Conservation (phyloP, 495 filamentous ascomycete genomes). For the Neurospora sp. region DNA sequence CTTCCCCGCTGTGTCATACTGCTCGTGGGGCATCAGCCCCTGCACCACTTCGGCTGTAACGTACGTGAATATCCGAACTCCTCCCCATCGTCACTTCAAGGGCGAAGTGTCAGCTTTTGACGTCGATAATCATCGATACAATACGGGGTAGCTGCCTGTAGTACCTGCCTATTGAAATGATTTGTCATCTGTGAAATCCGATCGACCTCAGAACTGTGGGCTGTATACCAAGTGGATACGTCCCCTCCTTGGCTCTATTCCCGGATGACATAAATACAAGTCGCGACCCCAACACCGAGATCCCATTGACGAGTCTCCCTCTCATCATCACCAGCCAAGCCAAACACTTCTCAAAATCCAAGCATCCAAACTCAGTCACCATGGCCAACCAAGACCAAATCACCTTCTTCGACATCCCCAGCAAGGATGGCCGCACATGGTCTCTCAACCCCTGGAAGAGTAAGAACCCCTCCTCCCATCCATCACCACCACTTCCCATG, state of each 20-base stretch:
- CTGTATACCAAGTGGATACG: neutral
- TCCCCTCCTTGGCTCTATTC: neutral
- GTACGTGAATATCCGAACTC: too few species aligned
- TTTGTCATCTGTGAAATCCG: neutral
- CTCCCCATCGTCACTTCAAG: neutral
- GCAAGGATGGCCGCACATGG: constrained; percentile 38
- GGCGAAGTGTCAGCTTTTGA: neutral
- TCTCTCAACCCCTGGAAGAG: constrained; percentile 54
- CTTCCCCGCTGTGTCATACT: neutral
- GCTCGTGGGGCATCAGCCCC: neutral
- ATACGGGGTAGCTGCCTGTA: neutral
- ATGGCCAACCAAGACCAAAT: constrained; percentile 16
- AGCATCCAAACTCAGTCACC: neutral
- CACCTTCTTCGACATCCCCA: constrained; percentile 48
- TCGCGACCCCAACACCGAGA: neutral
- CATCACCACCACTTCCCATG: neutral
- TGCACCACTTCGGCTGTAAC: neutral
- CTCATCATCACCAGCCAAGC: neutral
- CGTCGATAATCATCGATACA: neutral
- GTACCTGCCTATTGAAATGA: neutral
- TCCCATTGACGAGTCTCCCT: neutral
- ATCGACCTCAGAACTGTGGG: neutral
- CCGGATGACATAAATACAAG: neutral
- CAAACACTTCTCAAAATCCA: neutral
- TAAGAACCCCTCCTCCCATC: constrained; percentile 7